Conservation (phyloP, 257 asterid genomes). For the Solanum lignicaule region DNA sequence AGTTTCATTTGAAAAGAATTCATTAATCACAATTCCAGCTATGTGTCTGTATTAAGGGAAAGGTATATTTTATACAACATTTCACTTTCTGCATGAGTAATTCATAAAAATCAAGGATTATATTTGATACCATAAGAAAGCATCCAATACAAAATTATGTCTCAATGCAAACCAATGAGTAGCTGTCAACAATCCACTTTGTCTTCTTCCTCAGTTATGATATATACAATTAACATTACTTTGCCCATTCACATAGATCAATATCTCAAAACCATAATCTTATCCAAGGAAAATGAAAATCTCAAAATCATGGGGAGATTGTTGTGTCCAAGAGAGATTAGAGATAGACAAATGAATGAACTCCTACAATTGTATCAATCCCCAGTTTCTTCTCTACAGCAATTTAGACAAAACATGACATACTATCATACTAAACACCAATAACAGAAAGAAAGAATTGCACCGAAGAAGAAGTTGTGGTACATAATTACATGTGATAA, state of each 20-base stretch:
- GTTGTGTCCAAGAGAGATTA: neutral
- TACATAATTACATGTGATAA: neutral
- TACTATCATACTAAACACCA: neutral
- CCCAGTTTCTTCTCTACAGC: neutral
- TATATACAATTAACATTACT: neutral
- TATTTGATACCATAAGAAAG: neutral
- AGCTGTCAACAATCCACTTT: neutral
- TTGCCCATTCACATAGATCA: neutral
- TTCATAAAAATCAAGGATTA: neutral
- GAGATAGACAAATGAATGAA: neutral
- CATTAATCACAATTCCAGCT: neutral
- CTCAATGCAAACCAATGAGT: neutral
- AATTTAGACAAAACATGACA: neutral
- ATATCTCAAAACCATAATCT: neutral
- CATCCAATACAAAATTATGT: neutral
- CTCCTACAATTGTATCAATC: neutral
- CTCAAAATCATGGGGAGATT: neutral
- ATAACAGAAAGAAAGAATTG: neutral
- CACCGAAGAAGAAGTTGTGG: neutral
- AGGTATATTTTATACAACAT: neutral
- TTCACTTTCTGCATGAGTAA: neutral
- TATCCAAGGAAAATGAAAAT: neutral
- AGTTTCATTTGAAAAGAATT: neutral
- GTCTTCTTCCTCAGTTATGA: neutral
- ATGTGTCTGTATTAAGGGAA: neutral